Evolutionary conservation across 208 protist species (phyloP).

Genomic region (Trypanosoma theileri): DNA sequence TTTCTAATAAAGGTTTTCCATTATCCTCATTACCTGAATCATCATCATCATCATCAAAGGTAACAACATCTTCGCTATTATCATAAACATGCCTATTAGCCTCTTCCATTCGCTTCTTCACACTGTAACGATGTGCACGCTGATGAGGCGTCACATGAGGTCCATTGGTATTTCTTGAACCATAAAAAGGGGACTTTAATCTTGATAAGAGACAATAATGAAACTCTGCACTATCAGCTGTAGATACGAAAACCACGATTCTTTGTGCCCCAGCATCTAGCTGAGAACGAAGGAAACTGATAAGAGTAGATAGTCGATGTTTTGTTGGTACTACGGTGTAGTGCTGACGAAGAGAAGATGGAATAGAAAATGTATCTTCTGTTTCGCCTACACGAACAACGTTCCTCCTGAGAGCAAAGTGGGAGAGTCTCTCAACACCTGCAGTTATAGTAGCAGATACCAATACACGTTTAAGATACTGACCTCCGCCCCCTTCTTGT

Average conservation of each 20-base stretch:
- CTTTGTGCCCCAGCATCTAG: constrained; percentile 36
- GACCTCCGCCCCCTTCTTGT: background rate
- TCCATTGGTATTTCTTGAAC: background rate
- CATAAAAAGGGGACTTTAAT: constrained; percentile 62
- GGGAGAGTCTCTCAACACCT: constrained; percentile 85
- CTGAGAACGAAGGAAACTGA: constrained; percentile 69
- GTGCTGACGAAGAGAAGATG: constrained; percentile 63
- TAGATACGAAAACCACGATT: constrained; percentile 81
- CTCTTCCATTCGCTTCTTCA: constrained; percentile 28
- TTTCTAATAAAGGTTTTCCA: constrained; percentile 79
- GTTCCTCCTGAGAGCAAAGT: constrained; percentile 70
- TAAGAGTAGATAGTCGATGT: constrained; percentile 60
- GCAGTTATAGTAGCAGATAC: constrained; percentile 69
- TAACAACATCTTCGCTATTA: constrained; percentile 19
- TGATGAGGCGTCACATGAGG: background rate
- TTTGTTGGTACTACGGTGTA: constrained; percentile 65
- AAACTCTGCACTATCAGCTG: constrained; percentile 78
- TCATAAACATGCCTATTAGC: constrained; percentile 27
- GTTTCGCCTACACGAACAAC: constrained; percentile 39
- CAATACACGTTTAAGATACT: constrained; percentile 39
- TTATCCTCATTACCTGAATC: constrained; percentile 5
- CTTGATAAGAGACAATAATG: constrained; percentile 60
- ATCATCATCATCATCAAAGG: constrained; percentile 36
- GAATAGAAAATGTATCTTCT: constrained; percentile 41
- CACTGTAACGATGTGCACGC: constrained; percentile 15